phyloP scores from a whole-genome alignment of 768 basidiomycete genomes.

The Auricularia cornea region DNA sequence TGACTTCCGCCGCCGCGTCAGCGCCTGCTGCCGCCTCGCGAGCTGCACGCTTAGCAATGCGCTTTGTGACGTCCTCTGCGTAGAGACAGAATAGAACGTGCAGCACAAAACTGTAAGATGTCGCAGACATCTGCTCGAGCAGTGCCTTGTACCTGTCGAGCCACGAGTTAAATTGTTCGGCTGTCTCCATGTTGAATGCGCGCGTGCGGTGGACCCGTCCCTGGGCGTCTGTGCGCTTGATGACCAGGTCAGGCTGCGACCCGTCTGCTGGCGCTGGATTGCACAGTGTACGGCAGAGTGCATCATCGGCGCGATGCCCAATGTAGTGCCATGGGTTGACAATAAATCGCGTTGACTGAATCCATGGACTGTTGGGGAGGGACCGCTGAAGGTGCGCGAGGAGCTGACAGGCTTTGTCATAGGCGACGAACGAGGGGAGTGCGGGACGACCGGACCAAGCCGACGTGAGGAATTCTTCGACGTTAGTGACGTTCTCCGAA shows the following conservation, averaged over 20 bases:
- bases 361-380: slow-evolving; percentile 9
- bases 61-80: slow-evolving; percentile 4
- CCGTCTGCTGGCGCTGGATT: slow-evolving; percentile 25
- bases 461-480: not conserved
- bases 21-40: not conserved
- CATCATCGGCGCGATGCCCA: slow-evolving; percentile 12
- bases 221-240: slow-evolving; percentile 14
- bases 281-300: slow-evolving; percentile 22
- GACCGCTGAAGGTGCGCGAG: slow-evolving; percentile 12
- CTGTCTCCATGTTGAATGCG: slow-evolving; percentile 24
- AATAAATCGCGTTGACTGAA: slow-evolving; percentile 21
- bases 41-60: not conserved
- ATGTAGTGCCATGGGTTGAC: slow-evolving; percentile 20
- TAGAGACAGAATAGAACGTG: slow-evolving; percentile 15
- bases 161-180: slow-evolving; percentile 28
- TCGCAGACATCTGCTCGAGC: slow-evolving; percentile 18
- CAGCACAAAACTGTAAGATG: slow-evolving; percentile 19
- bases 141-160: slow-evolving; percentile 24
- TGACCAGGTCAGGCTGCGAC: slow-evolving; percentile 21
- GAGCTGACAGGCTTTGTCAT: slow-evolving; percentile 14
- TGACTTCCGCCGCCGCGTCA: not conserved
- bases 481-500: slow-evolving; percentile 12
- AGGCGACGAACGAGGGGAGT: slow-evolving; percentile 10
- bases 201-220: slow-evolving; percentile 15
- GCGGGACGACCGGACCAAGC: not conserved